Evolutionary conservation across 768 basidiomycete genomes (phyloP), one percentile per base, ranked within the genome.

Genomic region (Hebeloma cylindrosporum): DNA sequence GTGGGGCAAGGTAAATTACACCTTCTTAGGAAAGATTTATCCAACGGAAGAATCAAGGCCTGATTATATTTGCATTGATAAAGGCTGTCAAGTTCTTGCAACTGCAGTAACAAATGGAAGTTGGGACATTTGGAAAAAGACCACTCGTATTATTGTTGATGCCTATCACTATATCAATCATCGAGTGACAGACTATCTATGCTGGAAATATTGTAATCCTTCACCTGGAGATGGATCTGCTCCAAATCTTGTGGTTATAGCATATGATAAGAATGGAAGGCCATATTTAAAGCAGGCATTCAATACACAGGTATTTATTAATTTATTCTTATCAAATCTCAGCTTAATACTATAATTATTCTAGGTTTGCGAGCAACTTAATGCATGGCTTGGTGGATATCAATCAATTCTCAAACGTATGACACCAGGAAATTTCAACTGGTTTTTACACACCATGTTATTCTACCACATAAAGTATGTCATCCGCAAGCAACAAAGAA

Each of bases 91-190:
- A 6, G 32, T 53, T 48, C 32, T 53, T 13, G n/a, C 21, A 38
- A 30, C 43, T 22, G 41, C 41, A 26, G 28, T 57, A 32, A 27
- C 10, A 36, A 41, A 45, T 50, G 40, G 44, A 2, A 38, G 26
- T 28, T 40, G 42, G 47, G 17, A 48, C 25, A 49, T 30, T 18
- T 59, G 54, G 56, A 50, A 18, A 20, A 28, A 50, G 25, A 61
- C 60, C 27, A 60, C 54, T 8, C 18, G 56, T 5, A 65, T 67
- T 45, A 63, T 67, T 54, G 64, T 67, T 3, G 66, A 67, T 49
- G 41, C 56, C 16, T 68, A 62, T 31, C 66, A 67, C 40, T 66
- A 66, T 46, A 59, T 44, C 42, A 60, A 61, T 29, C 65, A 69
- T 40, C 22, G 46, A 5, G 34, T 49, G 32, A 41, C 50, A 21